Conservation (phyloP, 2,329 filamentous ascomycete genomes). For the Hypoxylon sp. region DNA sequence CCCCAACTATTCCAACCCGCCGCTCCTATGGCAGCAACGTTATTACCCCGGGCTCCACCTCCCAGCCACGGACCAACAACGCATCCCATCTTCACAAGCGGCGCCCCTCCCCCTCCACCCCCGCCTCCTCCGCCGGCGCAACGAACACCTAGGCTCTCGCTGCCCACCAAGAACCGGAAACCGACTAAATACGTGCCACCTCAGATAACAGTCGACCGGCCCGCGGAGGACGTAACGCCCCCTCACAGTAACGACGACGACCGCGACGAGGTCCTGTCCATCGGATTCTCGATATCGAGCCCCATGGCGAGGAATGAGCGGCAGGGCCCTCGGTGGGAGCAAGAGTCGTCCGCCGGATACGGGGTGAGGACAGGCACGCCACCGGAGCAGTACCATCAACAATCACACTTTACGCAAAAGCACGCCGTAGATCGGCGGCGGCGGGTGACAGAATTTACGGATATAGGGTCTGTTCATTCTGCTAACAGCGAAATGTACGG, state of each 20-base stretch:
- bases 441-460: conserved; percentile 29
- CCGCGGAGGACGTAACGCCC: conserved; percentile 39
- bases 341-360: conserved; percentile 34
- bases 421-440: conserved; percentile 27
- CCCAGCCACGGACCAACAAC: conserved; percentile 46
- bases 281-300: conserved; percentile 14
- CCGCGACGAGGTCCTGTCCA: conserved; percentile 50
- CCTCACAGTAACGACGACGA: conserved; percentile 18
- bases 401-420: conserved; percentile 43
- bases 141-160: conserved; percentile 56
- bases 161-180: conserved; percentile 57
- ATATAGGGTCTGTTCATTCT: conserved; percentile 21
- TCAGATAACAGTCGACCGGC: conserved; percentile 53
- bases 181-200: conserved; percentile 62
- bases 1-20: conserved; percentile 51
- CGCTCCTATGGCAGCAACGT: conserved; percentile 9
- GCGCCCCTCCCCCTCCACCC: conserved; percentile 19
- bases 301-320: background rate
- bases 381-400: conserved; percentile 15
- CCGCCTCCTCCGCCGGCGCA: conserved; percentile 46
- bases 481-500: conserved; percentile 13
- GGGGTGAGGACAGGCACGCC: conserved; percentile 25
- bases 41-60: conserved; percentile 29
- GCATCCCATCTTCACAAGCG: conserved; percentile 30
- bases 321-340: conserved; percentile 24